These are phyloP conservation scores for Dissoconium aciculare DNA, from an alignment of 2,329 filamentous ascomycete species.

Conservation along the genomic window DNA sequence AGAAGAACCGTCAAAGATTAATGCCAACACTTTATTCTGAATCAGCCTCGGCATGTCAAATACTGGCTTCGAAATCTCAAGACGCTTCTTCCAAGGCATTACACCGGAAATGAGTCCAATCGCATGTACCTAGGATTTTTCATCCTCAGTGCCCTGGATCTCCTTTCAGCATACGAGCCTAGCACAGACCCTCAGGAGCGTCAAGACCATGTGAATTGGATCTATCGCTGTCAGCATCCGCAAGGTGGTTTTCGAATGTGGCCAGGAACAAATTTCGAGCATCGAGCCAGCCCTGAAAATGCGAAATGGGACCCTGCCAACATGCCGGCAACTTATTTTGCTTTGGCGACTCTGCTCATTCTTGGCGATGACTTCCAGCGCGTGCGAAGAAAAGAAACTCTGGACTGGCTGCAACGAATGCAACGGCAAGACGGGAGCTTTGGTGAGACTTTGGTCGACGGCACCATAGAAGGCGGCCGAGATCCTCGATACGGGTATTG, in stretches of 20 bases:
- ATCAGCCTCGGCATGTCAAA: constrained; percentile 49
- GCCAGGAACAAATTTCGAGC: constrained; percentile 48
- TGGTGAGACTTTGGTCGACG: constrained; percentile 57
- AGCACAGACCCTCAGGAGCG: constrained; percentile 41
- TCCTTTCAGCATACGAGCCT: constrained; percentile 51
- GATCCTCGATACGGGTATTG: constrained; percentile 85
- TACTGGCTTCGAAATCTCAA: constrained; percentile 88
- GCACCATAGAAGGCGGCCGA: constrained; percentile 55
- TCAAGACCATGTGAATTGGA: constrained; percentile 52
- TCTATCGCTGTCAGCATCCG: constrained; percentile 73
- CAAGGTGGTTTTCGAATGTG: constrained; percentile 80
- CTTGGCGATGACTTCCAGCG: constrained; percentile 45
- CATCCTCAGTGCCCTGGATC: constrained; percentile 68
- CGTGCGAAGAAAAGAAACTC: constrained; percentile 51
- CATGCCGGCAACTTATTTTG: constrained; percentile 78
- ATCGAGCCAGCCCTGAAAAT: constrained; percentile 36
- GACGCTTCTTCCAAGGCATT: constrained; percentile 63
- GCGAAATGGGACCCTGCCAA: constrained; percentile 60
- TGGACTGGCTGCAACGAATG: constrained; percentile 59
- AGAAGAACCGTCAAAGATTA: background rate
- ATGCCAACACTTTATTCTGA: background rate
- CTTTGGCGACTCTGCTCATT: constrained; percentile 56
- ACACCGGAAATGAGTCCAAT: constrained; percentile 78
- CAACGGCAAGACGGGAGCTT: constrained; percentile 83
- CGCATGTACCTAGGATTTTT: constrained; percentile 85